Conservation (phyloP, 1,139 yeast species). For the Blastobotrys serpentis region DNA sequence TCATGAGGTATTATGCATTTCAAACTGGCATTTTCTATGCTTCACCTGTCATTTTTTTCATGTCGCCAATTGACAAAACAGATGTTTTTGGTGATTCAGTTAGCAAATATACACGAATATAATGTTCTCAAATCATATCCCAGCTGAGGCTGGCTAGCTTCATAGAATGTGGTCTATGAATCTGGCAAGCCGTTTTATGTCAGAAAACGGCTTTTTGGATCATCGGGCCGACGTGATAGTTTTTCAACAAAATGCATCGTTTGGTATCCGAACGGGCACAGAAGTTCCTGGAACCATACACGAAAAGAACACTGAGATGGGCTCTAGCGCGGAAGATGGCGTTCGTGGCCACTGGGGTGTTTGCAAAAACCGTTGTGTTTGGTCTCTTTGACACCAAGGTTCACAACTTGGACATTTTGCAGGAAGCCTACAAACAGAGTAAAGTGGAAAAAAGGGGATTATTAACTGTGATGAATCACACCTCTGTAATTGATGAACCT, state of each 20-base stretch:
- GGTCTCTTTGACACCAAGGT: constrained; percentile 62
- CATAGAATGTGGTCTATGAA: too few species aligned
- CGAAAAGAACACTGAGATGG: constrained; percentile 16
- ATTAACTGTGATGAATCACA: constrained; percentile 91
- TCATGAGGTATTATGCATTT: too few species aligned
- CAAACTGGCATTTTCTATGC: too few species aligned
- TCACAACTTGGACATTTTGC: constrained; percentile 60
- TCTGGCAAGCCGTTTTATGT: not conserved
- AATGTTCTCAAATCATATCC: too few species aligned
- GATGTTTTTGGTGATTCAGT: too few species aligned
- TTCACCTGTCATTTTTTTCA: too few species aligned
- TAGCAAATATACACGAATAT: too few species aligned
- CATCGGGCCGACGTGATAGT: constrained; percentile 28
- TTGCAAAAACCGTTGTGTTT: constrained; percentile 62
- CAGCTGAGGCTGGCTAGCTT: too few species aligned
- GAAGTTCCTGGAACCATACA: constrained; percentile 62
- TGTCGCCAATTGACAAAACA: too few species aligned
- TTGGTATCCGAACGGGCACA: constrained; percentile 75
- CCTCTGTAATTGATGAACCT: constrained; percentile 94
- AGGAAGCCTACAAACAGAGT: constrained; percentile 60
- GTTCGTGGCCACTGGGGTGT: constrained; percentile 62
- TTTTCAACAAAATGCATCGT: constrained; percentile 31
- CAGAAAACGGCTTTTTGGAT: constrained; percentile 55
- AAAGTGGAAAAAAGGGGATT: constrained; percentile 68
- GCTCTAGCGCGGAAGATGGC: constrained; percentile 66